Percentiles rank a stretch among this genome's conserved stretches.
Evolutionary conservation across 352 stramenopile genomes (phyloP).

Genomic region (Saprolegnia diclina): DNA sequence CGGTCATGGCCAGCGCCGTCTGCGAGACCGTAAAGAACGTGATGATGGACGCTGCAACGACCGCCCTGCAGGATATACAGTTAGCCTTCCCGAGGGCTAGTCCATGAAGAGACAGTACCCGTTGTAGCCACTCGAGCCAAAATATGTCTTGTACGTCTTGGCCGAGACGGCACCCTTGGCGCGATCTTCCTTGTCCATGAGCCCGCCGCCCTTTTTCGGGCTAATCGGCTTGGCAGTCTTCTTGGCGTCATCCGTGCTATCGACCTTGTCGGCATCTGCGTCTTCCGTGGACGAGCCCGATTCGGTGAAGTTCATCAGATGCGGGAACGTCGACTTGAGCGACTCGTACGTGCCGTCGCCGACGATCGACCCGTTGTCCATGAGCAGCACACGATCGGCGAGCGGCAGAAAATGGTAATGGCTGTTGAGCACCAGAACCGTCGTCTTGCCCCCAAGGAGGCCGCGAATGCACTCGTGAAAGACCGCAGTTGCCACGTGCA

Average conservation of each 20-base stretch:
- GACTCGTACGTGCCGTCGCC: conserved; percentile 33
- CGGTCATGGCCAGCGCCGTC: conserved; percentile 3
- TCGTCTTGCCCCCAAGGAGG: conserved; percentile 35
- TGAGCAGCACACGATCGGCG: conserved; percentile 39
- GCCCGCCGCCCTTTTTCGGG: neutral
- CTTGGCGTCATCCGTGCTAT: neutral
- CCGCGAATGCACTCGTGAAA: conserved; percentile 36
- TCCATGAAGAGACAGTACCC: neutral
- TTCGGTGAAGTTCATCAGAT: conserved; percentile 29
- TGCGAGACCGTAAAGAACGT: conserved; percentile 9
- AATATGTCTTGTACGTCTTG: conserved; percentile 23
- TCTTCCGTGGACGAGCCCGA: neutral
- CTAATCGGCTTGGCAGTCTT: neutral
- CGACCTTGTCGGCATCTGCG: neutral
- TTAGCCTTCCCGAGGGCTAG: too few species aligned
- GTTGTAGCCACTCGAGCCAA: conserved; percentile 16
- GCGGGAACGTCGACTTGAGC: conserved; percentile 32
- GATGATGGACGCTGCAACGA: conserved; percentile 6
- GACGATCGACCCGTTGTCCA: conserved; percentile 36
- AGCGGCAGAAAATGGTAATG: conserved; percentile 43
- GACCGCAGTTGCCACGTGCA: conserved; percentile 40
- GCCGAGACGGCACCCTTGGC: conserved; percentile 3
- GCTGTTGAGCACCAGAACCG: conserved; percentile 38
- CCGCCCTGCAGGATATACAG: neutral
- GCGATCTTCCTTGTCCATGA: conserved; percentile 24